Evolutionary conservation across 345 rosid species (phyloP).

Genomic region (Bruguiera sexangula): DNA sequence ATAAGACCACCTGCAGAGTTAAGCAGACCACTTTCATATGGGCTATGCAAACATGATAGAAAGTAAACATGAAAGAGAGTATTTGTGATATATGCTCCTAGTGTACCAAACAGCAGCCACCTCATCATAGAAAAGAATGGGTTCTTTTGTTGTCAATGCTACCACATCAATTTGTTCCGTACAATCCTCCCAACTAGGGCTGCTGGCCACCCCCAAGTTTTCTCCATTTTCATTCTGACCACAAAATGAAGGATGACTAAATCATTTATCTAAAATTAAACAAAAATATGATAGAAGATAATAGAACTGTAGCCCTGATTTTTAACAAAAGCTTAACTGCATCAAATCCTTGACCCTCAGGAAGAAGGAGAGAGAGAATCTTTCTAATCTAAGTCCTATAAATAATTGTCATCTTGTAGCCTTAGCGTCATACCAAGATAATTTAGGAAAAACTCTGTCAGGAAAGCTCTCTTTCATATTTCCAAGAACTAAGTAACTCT

Average conservation of each 20-base stretch:
- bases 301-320: too few species aligned
- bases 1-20: constrained; percentile 67
- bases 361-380: too few species aligned
- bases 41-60: background rate
- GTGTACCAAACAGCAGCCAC: constrained; percentile 28
- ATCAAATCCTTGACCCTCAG: too few species aligned
- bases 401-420: too few species aligned
- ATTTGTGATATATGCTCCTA: background rate
- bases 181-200: constrained; percentile 76
- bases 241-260: constrained; percentile 4
- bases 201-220: constrained; percentile 22
- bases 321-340: background rate
- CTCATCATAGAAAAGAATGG: constrained; percentile 98
- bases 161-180: constrained; percentile 69
- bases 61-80: background rate
- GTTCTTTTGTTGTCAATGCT: constrained; percentile 76
- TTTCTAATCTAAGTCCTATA: too few species aligned
- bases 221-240: constrained; percentile 37
- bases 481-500: background rate
- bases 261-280: background rate
- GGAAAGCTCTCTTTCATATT: background rate
- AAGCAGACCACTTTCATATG: constrained; percentile 20
- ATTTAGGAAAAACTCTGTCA: background rate
- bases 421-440: too few species aligned
- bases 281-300: background rate